Evolutionary conservation across 2,329 filamentous ascomycete species (phyloP).

Genomic region (Colletotrichum simmondsii): DNA sequence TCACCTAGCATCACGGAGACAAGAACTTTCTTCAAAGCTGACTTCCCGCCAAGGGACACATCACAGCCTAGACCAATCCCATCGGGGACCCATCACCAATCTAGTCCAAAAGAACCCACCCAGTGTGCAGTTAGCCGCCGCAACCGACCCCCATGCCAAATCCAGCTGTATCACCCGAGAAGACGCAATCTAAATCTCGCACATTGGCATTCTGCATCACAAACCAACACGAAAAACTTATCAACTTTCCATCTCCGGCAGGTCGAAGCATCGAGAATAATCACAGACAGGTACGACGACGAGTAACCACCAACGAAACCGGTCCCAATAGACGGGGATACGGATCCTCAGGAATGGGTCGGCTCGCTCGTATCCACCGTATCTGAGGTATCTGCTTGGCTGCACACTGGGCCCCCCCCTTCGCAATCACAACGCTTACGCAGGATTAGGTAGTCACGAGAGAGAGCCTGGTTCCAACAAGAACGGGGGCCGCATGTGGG

Average conservation of each 20-base stretch:
- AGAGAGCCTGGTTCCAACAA: background rate
- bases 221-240: background rate
- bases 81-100: background rate
- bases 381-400: background rate
- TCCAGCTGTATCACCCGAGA: background rate
- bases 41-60: background rate
- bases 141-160: background rate
- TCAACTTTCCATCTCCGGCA: background rate
- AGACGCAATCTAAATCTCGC: background rate
- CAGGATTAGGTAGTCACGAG: too few relatives aligned
- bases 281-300: too few relatives aligned
- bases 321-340: background rate
- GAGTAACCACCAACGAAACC: background rate
- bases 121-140: background rate
- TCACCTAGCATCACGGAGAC: background rate
- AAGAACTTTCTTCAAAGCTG: background rate
- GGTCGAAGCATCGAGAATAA: background rate
- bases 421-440: background rate
- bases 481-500: background rate
- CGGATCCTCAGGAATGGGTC: background rate
- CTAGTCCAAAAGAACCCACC: background rate
- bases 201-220: background rate
- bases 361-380: background rate
- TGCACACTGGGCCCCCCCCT: background rate
- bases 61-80: background rate